These are phyloP conservation scores for Jimgerdemannia flammicorona DNA, from an alignment of 192 early-diverging fungal genomes.

Conservation along the genomic window DNA sequence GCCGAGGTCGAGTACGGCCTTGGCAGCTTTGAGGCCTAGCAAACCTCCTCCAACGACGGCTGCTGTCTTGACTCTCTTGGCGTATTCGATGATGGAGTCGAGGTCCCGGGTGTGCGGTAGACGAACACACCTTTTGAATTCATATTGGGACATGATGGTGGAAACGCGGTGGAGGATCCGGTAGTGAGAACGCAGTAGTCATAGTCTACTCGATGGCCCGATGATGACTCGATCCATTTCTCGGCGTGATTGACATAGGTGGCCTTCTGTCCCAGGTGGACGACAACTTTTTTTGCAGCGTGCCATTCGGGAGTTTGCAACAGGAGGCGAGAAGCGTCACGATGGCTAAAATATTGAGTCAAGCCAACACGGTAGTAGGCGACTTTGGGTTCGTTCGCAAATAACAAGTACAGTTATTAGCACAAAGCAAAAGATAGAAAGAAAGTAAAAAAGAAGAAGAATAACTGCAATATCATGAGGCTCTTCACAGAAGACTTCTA, in stretches of 20 bases:
- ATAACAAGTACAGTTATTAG: too few relatives aligned
- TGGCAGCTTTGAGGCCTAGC: conserved; percentile 66
- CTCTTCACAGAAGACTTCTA: conserved; percentile 58
- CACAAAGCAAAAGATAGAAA: too few relatives aligned
- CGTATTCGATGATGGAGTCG: conserved; percentile 43
- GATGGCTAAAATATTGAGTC: conserved; percentile 60
- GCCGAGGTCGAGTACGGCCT: conserved; percentile 43
- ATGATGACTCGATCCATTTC: neutral
- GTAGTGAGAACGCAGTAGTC: conserved; percentile 58
- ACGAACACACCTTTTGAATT: conserved; percentile 53
- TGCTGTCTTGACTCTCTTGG: conserved; percentile 35
- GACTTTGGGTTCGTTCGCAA: conserved; percentile 2
- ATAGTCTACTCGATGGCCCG: conserved; percentile 27
- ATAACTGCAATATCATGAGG: conserved; percentile 1
- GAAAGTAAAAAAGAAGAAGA: too few relatives aligned
- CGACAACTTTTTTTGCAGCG: conserved; percentile 30
- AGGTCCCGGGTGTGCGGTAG: conserved; percentile 63
- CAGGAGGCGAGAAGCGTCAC: conserved; percentile 31
- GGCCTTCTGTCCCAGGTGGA: conserved; percentile 9
- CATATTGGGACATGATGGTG: conserved; percentile 37
- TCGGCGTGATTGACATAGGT: conserved; percentile 4
- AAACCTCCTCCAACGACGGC: conserved; percentile 65
- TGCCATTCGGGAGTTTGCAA: conserved; percentile 52
- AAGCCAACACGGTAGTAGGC: conserved; percentile 68
- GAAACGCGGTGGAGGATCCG: conserved; percentile 53